These are phyloP conservation scores for Aspergillus diversus DNA, from an alignment of 495 filamentous ascomycete species.

Conservation along the genomic window DNA sequence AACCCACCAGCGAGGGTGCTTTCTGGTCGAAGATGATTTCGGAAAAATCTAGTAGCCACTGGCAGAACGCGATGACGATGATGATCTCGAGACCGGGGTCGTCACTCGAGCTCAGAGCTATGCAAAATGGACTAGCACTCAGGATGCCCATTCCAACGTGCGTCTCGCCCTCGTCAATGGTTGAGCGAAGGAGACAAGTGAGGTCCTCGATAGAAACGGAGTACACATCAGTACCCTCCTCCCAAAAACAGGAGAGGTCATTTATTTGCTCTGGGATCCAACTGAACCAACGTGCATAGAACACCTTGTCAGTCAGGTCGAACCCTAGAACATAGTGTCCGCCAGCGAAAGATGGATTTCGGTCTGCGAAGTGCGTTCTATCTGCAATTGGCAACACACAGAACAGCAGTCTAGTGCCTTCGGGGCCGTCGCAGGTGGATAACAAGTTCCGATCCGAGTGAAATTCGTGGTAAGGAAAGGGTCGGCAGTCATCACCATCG, in stretches of 20 bases:
- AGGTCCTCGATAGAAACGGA: conserved; percentile 24
- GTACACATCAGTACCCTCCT: conserved; percentile 32
- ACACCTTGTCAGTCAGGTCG: conserved; percentile 25
- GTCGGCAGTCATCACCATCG: conserved; percentile 32
- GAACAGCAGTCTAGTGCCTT: conserved; percentile 30
- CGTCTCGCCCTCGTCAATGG: conserved; percentile 16
- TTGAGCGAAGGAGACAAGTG: conserved; percentile 19
- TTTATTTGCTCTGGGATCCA: conserved; percentile 28
- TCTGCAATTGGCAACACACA: conserved; percentile 31
- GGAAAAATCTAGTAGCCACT: conserved; percentile 39
- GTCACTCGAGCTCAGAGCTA: conserved; percentile 17
- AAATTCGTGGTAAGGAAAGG: conserved; percentile 30
- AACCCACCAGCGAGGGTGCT: conserved; percentile 3
- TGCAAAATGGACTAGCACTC: conserved; percentile 23
- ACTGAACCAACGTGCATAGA: conserved; percentile 37
- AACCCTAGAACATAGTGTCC: conserved; percentile 38
- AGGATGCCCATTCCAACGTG: conserved; percentile 24
- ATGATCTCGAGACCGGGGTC: conserved; percentile 43
- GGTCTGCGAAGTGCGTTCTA: conserved; percentile 17
- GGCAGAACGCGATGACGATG: conserved; percentile 37
- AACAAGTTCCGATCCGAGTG: conserved; percentile 14
- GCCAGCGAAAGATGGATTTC: conserved; percentile 13
- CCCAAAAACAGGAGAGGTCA: conserved; percentile 36
- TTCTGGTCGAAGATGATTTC: conserved; percentile 30
- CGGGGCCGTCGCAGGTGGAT: conserved; percentile 12